Conservation (phyloP, 352 stramenopile genomes). For the Pythium dissotocum region DNA sequence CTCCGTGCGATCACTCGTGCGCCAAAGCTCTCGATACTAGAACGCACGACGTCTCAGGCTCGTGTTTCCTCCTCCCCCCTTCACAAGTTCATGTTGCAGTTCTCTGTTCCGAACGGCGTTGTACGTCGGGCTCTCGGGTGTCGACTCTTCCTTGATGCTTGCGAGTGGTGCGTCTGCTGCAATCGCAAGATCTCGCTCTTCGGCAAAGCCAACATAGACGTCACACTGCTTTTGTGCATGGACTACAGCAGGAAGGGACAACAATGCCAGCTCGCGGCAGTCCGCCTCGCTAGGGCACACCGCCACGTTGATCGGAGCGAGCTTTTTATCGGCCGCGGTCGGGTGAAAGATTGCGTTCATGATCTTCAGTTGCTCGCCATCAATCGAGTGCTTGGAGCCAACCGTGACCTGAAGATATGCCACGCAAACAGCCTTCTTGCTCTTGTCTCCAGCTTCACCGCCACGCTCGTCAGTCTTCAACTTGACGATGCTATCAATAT, state of each 20-base stretch:
- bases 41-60: too few species aligned
- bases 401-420: slow-evolving; percentile 28
- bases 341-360: slow-evolving; percentile 6
- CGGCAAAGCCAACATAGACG: background rate
- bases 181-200: too few species aligned
- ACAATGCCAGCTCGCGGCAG: background rate
- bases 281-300: background rate
- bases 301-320: background rate
- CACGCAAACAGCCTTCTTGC: background rate
- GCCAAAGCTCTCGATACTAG: too few species aligned
- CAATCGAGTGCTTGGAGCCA: slow-evolving; percentile 8
- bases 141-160: too few species aligned
- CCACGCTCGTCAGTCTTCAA: slow-evolving; percentile 1
- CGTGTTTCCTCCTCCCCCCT: too few species aligned
- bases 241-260: background rate
- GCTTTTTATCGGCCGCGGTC: background rate
- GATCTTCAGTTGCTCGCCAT: background rate
- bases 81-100: too few species aligned
- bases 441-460: background rate
- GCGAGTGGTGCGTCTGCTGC: too few species aligned
- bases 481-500: slow-evolving; percentile 30
- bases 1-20: too few species aligned
- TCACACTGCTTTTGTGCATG: background rate
- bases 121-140: too few species aligned
- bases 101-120: too few species aligned